Evolutionary conservation across 345 rosid species (phyloP), one percentile per base, ranked within the genome.

Genomic region (Geranium brycei): DNA sequence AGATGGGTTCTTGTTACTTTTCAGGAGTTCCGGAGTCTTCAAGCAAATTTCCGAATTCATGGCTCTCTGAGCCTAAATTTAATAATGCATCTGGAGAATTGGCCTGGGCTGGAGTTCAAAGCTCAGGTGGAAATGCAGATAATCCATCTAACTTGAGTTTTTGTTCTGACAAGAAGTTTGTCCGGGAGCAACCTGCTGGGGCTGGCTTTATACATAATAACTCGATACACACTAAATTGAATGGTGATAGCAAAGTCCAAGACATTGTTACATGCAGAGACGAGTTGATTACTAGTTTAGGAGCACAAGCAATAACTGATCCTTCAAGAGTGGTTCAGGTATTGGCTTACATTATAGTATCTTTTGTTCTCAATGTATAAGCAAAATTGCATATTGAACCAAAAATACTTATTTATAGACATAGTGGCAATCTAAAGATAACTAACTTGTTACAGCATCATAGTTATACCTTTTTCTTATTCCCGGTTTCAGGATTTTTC

Each of bases 11-110:
- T 55, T 56, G 30, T 68, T 15, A 32, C 16, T 58, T 81, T 65
- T 65, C 74, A 81, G 87, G 71, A 65, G 63, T 74, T 59, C 68
- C 78, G 10, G 69, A 69, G 15, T 62, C 68, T 51, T 32, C 79
- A 57, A 58, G 69, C 35, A 67, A 65, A 65, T 61, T 68, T 62
- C 61, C 51, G n/a, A 67, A 32, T 51, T 69, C 71, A 61, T 77
- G 68, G 74, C 64, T 66, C 59, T 3, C 64, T 64, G 83, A 68
- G 64, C 65, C 68, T 35, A 77, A 73, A 68, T 61, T 59, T 70
- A 64, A 74, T 65, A 66, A 70, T 0, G 66, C 53, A 63, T 58
- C 61, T 62, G 69, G 62, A 64, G 68, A 71, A 35, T 69, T 73
- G 62, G 17, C 76, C 67, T 78, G 66, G 76, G 56, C 76, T 62